Evolutionary conservation across 2,329 filamentous ascomycete genomes (phyloP).

Genomic region (Claviceps monticola): DNA sequence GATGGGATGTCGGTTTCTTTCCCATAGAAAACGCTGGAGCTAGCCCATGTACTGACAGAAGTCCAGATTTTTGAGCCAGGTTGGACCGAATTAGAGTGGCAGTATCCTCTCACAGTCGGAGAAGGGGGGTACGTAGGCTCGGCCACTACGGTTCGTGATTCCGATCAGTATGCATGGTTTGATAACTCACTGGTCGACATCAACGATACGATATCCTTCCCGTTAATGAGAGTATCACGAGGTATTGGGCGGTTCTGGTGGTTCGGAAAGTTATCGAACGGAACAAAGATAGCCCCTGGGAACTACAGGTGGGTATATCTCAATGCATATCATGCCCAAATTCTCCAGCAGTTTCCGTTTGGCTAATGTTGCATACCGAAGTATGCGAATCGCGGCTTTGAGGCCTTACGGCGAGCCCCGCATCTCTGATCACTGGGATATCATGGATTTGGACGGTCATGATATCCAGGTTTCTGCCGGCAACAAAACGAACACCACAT

Average conservation of each 20-base stretch:
- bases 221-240: constrained; percentile 19
- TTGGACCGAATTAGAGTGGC: constrained; percentile 27
- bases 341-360: not conserved
- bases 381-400: constrained; percentile 28
- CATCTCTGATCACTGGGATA: constrained; percentile 28
- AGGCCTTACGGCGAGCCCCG: constrained; percentile 27
- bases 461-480: constrained; percentile 21
- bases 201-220: constrained; percentile 25
- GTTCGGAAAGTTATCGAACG: constrained; percentile 29
- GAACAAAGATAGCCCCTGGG: constrained; percentile 24
- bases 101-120: constrained; percentile 26
- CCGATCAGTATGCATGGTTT: constrained; percentile 2
- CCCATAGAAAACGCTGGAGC: not conserved
- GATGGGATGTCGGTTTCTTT: constrained; percentile 21
- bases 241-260: constrained; percentile 24
- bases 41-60: not conserved
- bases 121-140: constrained; percentile 28
- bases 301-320: constrained; percentile 21
- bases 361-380: constrained; percentile 6
- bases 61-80: constrained; percentile 23
- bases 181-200: constrained; percentile 11
- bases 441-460: constrained; percentile 16
- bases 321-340: not conserved
- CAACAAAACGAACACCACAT: constrained; percentile 16
- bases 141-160: constrained; percentile 17